phyloP scores from a whole-genome alignment of 2,329 filamentous ascomycete genomes.

The Cladosporium sp. region DNA sequence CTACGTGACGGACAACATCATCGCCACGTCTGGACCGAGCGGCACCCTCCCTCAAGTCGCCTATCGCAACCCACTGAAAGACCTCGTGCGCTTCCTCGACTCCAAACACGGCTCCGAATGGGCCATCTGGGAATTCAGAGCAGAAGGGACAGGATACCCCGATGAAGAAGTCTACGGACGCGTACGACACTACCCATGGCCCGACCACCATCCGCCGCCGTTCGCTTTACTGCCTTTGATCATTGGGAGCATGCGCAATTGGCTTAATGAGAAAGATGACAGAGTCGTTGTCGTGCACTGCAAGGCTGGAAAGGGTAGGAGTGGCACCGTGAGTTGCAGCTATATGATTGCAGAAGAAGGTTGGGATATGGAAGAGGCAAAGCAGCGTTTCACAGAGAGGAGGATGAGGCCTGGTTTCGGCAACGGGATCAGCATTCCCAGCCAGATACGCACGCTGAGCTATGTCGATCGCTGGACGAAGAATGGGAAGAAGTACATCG shows the following conservation, averaged over 20 bases:
- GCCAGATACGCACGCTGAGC: conserved; percentile 78
- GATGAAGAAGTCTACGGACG: conserved; percentile 82
- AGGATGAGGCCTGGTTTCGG: conserved; percentile 90
- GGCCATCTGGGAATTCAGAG: conserved; percentile 97
- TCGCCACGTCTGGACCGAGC: conserved; percentile 79
- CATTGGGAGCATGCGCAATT: conserved; percentile 88
- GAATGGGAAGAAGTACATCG: conserved; percentile 72
- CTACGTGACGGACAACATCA: conserved; percentile 83
- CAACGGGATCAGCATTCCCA: conserved; percentile 85
- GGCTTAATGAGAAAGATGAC: conserved; percentile 58
- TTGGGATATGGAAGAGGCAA: conserved; percentile 61
- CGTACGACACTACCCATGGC: conserved; percentile 90
- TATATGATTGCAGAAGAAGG: conserved; percentile 87
- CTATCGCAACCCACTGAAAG: conserved; percentile 89
- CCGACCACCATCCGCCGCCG: conserved; percentile 94
- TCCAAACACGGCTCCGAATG: conserved; percentile 76
- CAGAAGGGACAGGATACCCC: conserved; percentile 92
- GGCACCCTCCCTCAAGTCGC: conserved; percentile 85
- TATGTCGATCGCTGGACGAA: conserved; percentile 88
- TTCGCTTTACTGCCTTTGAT: conserved; percentile 86
- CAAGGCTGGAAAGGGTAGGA: conserved; percentile 93
- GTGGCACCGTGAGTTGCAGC: conserved; percentile 80
- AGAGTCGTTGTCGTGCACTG: conserved; percentile 91
- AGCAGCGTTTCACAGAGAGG: conserved; percentile 69
- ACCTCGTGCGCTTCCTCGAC: conserved; percentile 84